Percentiles rank a stretch among this genome's conserved stretches.
These are phyloP conservation scores for Orbilia blumenaviensis DNA, from an alignment of 2,329 filamentous ascomycete species.

Conservation along the genomic window DNA sequence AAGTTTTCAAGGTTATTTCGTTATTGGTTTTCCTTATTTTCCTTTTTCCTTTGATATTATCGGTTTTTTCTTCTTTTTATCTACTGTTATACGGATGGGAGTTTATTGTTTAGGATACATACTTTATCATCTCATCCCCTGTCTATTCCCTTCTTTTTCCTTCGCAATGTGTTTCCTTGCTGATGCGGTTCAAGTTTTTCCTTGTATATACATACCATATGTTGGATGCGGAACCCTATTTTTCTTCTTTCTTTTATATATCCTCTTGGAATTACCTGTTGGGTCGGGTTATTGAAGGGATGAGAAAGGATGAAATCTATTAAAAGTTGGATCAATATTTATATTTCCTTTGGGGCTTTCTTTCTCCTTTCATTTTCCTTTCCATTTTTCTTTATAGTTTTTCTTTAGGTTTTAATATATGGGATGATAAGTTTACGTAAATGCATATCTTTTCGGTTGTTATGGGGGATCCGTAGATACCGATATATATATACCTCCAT, in stretches of 20 bases:
- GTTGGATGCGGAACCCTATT: slow-evolving; percentile 8
- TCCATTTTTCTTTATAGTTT: background rate
- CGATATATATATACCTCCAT: too few species aligned
- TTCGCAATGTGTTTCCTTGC: slow-evolving; percentile 2
- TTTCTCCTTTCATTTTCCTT: background rate
- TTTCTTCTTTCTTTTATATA: slow-evolving; percentile 1
- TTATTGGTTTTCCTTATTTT: slow-evolving; percentile 16
- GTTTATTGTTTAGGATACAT: slow-evolving; percentile 22
- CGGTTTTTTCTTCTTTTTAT: background rate
- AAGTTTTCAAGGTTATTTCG: slow-evolving; percentile 5
- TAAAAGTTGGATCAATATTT: slow-evolving; percentile 14
- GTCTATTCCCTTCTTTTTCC: background rate
- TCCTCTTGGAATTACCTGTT: slow-evolving; percentile 16
- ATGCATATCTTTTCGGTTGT: too few species aligned
- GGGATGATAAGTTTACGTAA: too few species aligned
- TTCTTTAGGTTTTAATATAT: too few species aligned
- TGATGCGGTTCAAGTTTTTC: slow-evolving; percentile 16
- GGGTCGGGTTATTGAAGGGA: background rate
- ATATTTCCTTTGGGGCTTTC: too few species aligned
- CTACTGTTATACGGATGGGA: slow-evolving; percentile 13
- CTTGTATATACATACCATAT: slow-evolving; percentile 32
- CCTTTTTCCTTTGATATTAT: background rate
- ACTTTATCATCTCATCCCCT: background rate
- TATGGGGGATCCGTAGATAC: too few species aligned
- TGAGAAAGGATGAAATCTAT: background rate